Evolutionary conservation across 306 rosid species (phyloP).

Genomic region (Nissolia schottii): DNA sequence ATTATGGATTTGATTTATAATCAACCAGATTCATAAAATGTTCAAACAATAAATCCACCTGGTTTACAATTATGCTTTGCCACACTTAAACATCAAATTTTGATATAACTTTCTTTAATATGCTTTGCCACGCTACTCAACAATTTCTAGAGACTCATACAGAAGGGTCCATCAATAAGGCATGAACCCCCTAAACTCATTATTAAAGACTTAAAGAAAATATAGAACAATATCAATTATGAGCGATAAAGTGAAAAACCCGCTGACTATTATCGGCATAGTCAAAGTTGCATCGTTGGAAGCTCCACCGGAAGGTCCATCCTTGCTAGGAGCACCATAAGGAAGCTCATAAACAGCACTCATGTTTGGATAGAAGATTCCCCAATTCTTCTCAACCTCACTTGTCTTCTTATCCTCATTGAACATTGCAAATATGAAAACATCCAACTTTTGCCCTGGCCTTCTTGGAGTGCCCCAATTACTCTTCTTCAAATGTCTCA

Average conservation of each 20-base stretch:
- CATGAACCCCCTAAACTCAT: too few species aligned
- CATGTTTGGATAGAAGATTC: conserved; percentile 21
- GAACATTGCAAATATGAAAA: conserved; percentile 3
- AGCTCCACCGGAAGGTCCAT: too few species aligned
- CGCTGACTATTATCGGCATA: too few species aligned
- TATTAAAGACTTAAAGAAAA: too few species aligned
- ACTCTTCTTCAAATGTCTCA: neutral
- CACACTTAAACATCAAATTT: neutral
- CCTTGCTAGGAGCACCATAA: too few species aligned
- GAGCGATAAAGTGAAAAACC: too few species aligned
- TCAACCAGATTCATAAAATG: neutral
- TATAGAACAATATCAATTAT: too few species aligned
- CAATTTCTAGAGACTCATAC: too few species aligned
- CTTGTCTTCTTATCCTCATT: neutral
- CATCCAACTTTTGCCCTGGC: neutral
- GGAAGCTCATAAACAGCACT: conserved; percentile 16
- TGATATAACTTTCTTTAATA: neutral
- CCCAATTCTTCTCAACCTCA: conserved; percentile 27
- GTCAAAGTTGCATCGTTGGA: too few species aligned
- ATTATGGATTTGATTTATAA: neutral
- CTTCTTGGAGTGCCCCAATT: conserved; percentile 13
- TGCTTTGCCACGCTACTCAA: neutral
- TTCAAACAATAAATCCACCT: neutral
- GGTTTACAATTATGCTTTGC: neutral
- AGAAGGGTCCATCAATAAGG: too few species aligned